These are phyloP conservation scores for Fusarium pilosicola DNA, from an alignment of 2,329 filamentous ascomycete species.

Conservation along the genomic window DNA sequence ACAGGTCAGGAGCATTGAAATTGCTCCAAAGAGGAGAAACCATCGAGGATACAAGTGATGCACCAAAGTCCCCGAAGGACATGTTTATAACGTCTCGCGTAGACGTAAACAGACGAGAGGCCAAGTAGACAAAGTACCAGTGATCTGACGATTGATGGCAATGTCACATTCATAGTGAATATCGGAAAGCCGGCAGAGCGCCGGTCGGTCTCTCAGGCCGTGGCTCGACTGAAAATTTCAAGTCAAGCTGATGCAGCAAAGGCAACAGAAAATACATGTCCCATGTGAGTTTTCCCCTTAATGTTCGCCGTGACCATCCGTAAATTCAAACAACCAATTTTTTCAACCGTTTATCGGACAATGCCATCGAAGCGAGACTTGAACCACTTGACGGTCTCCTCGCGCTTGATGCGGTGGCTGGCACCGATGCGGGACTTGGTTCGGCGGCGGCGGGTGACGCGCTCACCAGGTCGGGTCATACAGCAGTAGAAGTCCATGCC, in stretches of 20 bases:
- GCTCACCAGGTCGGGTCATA: slow-evolving; percentile 99
- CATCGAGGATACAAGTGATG: slow-evolving; percentile 9
- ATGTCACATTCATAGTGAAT: slow-evolving; percentile 53
- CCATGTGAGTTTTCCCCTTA: slow-evolving; percentile 48
- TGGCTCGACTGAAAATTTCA: slow-evolving; percentile 65
- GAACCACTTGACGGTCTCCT: slow-evolving; percentile 98
- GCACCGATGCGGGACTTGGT: slow-evolving; percentile 86
- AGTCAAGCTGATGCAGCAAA: slow-evolving; percentile 64
- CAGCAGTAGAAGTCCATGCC: slow-evolving; percentile 99
- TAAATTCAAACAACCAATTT: slow-evolving; percentile 46
- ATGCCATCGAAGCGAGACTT: slow-evolving; percentile 94
- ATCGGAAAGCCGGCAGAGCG: slow-evolving; percentile 69
- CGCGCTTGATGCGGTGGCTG: slow-evolving; percentile 91
- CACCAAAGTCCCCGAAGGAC: slow-evolving; percentile 24
- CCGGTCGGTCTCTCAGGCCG: slow-evolving; percentile 81
- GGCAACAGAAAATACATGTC: slow-evolving; percentile 56
- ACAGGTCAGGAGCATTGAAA: neutral
- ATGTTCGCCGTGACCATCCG: slow-evolving; percentile 55
- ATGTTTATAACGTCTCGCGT: slow-evolving; percentile 36
- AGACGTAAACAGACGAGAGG: slow-evolving; percentile 40
- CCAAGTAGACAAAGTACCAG: slow-evolving; percentile 36
- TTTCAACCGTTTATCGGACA: slow-evolving; percentile 80
- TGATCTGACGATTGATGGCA: slow-evolving; percentile 41
- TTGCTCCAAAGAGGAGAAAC: neutral
- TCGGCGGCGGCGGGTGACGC: slow-evolving; percentile 94